phyloP scores from a whole-genome alignment of 2,329 filamentous ascomycete species.

The Alternaria metachromatica region DNA sequence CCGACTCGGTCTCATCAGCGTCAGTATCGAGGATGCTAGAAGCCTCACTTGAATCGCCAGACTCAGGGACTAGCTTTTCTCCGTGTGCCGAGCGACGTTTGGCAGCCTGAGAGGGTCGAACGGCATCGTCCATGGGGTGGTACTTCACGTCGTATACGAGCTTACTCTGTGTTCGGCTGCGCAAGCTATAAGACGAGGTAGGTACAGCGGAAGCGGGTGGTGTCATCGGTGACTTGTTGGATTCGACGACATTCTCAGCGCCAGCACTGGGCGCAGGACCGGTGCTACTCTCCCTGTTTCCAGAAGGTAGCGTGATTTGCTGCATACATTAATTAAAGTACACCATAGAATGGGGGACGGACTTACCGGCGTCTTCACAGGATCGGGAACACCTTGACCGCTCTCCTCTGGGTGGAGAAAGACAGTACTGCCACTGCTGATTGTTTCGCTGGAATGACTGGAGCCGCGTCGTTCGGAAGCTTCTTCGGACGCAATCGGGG shows the following conservation, averaged over 20 bases:
- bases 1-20: neutral
- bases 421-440: neutral
- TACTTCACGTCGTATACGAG: constrained; percentile 42
- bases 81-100: constrained; percentile 35
- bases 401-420: neutral
- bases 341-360: neutral
- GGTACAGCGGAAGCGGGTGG: constrained; percentile 12
- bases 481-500: neutral
- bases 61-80: neutral
- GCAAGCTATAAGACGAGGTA: constrained; percentile 16
- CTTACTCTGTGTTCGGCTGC: constrained; percentile 20
- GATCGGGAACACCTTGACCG: neutral
- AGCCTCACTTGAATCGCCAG: constrained; percentile 1
- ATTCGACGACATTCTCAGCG: constrained; percentile 20
- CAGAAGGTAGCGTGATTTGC: neutral
- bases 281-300: neutral
- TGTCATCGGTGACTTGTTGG: neutral
- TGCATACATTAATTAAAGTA: neutral
- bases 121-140: constrained; percentile 43
- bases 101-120: constrained; percentile 36
- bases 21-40: constrained; percentile 5
- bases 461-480: neutral
- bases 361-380: neutral
- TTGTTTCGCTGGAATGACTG: neutral
- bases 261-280: constrained; percentile 18